Conservation (phyloP, 78 protist species). For the Emiliania huxleyi region DNA sequence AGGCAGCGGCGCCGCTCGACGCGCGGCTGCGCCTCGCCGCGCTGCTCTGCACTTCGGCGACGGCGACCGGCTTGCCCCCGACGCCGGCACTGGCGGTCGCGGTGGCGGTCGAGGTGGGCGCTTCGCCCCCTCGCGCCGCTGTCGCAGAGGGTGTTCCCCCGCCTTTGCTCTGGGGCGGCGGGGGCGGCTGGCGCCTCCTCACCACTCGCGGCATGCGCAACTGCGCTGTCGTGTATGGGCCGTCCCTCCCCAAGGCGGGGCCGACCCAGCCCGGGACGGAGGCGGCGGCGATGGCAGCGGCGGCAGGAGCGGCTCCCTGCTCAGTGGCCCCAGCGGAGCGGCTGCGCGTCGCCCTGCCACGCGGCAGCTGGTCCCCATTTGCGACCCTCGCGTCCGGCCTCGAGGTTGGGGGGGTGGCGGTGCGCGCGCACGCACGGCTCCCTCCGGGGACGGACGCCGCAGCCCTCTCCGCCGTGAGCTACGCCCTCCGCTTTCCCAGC, state of each 20-base stretch:
- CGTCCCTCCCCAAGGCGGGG: too few relatives aligned
- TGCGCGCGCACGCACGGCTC: neutral
- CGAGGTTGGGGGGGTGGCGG: neutral
- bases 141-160: too few relatives aligned
- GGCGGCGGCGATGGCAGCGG: too few relatives aligned
- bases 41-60: too few relatives aligned
- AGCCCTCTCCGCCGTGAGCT: neutral
- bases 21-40: too few relatives aligned
- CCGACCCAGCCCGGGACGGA: too few relatives aligned
- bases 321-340: neutral
- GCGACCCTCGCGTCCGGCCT: neutral
- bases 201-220: neutral
- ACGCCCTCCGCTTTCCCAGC: neutral
- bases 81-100: too few relatives aligned
- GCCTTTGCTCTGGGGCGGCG: neutral
- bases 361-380: neutral
- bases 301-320: too few relatives aligned
- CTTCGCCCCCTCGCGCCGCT: too few relatives aligned
- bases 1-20: too few relatives aligned
- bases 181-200: neutral
- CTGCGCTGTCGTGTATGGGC: neutral
- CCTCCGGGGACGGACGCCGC: neutral
- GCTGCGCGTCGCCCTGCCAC: neutral
- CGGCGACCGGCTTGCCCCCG: too few relatives aligned
- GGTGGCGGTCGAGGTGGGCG: too few relatives aligned